Evolutionary conservation across 2,329 filamentous ascomycete genomes (phyloP), one percentile per base, ranked within the genome.

Genomic region (Atkinsonella hypoxylon): DNA sequence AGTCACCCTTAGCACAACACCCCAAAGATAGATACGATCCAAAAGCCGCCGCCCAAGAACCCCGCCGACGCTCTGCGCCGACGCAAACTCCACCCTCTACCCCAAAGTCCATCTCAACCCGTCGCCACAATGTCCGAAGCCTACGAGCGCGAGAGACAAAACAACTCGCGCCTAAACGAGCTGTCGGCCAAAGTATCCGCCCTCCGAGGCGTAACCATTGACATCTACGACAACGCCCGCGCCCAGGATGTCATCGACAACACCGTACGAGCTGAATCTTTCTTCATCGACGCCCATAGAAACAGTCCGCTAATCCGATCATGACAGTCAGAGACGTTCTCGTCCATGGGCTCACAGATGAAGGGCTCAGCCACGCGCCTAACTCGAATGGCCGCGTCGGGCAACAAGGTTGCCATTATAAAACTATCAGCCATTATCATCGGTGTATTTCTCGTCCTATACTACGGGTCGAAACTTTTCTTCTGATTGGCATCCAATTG

Each of bases 151-250:
- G 84, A 89, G 71, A 78, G 80, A 65, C 93, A 98, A 70, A 98
- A 98, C 74, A 95, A 97, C 71, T 83, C 87, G 58, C 89, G 91
- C 60, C 86, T 98, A 51, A 84, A 91, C 62, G 89, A 95, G 66
- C 85, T 98, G 38, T 86, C 87, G 15, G 79, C 82, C 57, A 98
- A 98, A 72, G 90, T 97, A 50, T 87, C 87, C 17, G 89, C 89
- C 48, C 79, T 98, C 56, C 89, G 91, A 63, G 87, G 87, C 67
- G 89, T 98, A 47, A 98, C 93, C 41, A 82, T 97, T 57, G 89
- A 98, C 72, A 98, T 98, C 63, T 96, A 97, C 77, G 90, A 97
- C 71, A 89, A 93, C 66, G 93, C 93, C 47, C 82, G 89, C 52
- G 81, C 87, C 60, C 91, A 97, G 61, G 81, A 86, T 57, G 80